These are phyloP conservation scores for Termitomyces sp. DNA, from an alignment of 768 basidiomycete genomes.

Conservation along the genomic window DNA sequence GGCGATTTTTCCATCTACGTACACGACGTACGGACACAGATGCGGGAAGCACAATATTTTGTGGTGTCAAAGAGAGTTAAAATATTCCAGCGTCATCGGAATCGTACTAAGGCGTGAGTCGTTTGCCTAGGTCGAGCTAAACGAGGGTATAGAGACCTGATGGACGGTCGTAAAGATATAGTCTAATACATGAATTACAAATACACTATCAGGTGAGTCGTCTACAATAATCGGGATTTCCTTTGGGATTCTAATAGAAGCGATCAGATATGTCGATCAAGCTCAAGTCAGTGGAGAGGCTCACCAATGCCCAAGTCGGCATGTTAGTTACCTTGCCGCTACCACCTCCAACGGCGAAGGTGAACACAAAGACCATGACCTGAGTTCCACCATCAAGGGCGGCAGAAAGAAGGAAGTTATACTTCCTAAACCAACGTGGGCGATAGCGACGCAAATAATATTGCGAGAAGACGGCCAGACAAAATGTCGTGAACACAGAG, in stretches of 20 bases:
- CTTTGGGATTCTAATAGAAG: slow-evolving; percentile 15
- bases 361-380: slow-evolving; percentile 42
- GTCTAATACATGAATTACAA: neutral
- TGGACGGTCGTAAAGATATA: neutral
- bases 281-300: slow-evolving; percentile 3
- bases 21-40: too few species aligned
- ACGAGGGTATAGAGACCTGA: too few species aligned
- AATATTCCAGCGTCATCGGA: neutral
- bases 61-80: neutral
- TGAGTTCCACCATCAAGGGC: slow-evolving; percentile 48
- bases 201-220: slow-evolving; percentile 11
- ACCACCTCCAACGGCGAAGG: slow-evolving; percentile 40
- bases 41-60: too few species aligned
- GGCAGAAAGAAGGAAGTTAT: slow-evolving; percentile 48
- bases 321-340: slow-evolving; percentile 21
- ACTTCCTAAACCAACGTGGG: slow-evolving; percentile 44
- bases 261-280: neutral
- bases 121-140: too few species aligned
- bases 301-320: slow-evolving; percentile 34
- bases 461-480: slow-evolving; percentile 41
- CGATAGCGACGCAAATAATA: slow-evolving; percentile 37
- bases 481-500: slow-evolving; percentile 40
- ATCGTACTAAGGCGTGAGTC: neutral
- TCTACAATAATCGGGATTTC: slow-evolving; percentile 21
- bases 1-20: too few species aligned